Evolutionary conservation across 768 basidiomycete species (phyloP), one percentile per base, ranked within the genome.

Genomic region (Brasilioporus rufonigricans): DNA sequence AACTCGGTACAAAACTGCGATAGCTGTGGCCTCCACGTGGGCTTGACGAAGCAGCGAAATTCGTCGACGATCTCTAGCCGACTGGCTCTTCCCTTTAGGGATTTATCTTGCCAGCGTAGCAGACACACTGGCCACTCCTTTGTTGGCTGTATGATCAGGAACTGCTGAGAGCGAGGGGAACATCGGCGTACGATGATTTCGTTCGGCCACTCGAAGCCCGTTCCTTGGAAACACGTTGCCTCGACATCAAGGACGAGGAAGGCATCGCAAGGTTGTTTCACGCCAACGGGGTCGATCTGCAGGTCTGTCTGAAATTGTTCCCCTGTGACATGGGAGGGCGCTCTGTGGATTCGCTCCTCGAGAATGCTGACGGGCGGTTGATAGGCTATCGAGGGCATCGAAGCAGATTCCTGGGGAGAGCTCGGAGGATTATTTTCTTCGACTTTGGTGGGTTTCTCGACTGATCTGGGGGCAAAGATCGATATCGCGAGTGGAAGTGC

Each of bases 51-150:
- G 60, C 83, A 86, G 57, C 89, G 85, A 74, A 94, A 98, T 67
- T 92, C 90, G 60, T 84, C 88, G 19, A 88, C 78, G 36, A 88
- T 74, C 65, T 86, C 82, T 23, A 98, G 76, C 40, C 76, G 74
- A 54, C 76, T 79, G 11, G 84, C 82, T 39, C 59, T 61, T 46
- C 80, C 80, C 48, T 80, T 77, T 18, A 69, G 53, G 32, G 77
- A 74, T 60, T 76, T 82, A 64, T 90, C 83, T 62, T 74, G 79
- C 95, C 95, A 98, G 56, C 80, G 81, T 55, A 98, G 77, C 4
- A 99, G 77, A 62, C 89, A 87, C 12, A 98, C 91, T 7, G 96
- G 96, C 74, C 92, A 93, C 73, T 99, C 94, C 94, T 96, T 69
- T 21, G 41, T 21, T 45, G 11, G 36, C 29, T 10, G 56, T 12